Evolutionary conservation across 257 asterid genomes (phyloP), one percentile per base, ranked within the genome.

Genomic region (Linderniella brevidens): DNA sequence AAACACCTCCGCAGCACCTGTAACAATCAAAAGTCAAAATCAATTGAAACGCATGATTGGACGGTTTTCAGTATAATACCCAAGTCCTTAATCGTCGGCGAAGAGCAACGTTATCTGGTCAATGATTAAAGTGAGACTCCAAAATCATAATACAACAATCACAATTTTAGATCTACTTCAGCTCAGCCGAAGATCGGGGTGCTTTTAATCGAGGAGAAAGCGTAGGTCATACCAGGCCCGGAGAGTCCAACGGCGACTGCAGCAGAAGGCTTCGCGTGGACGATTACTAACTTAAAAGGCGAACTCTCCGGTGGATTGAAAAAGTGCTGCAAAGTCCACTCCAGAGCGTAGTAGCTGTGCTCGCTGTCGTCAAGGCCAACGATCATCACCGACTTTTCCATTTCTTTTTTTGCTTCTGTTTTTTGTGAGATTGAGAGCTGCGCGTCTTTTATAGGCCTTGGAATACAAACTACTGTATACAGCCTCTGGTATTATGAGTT

Each of bases 321-420:
- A 46, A 86, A 82, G 57, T 82, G 94, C 12, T 69, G 66, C 54
- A 86, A 37, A 35, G 79, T 71, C 96, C 96, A 86, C 42, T 79
- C 70, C 65, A 82, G 51, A 37, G 94, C 96, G 55, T 79, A 64
- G 60, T 53, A 67, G 59, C 96, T 77, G 57, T 75, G 79, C 10
- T 77, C 87, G 59, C 96, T 86, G 41, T 82, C 87, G 59, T 86
- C 93, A 3, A 82, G 1, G 10, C 82, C 96, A 10, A 82, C 77
- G 61, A 86, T 78, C 92, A 82, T 77, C 58, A 73, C 93, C 29
- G 82, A 42, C 58, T 79, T 86, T 67, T 75, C 93, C 62, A 58
- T 64, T 25, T 25, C 6, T 6, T 25, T 25, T 25, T 25, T 25
- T n/a, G n/a, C n/a, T n/a, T n/a, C n/a, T n/a, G n/a, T 25, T 25